phyloP scores from a whole-genome alignment of 805 yeast species.

The Sporopachydermia lactativora region DNA sequence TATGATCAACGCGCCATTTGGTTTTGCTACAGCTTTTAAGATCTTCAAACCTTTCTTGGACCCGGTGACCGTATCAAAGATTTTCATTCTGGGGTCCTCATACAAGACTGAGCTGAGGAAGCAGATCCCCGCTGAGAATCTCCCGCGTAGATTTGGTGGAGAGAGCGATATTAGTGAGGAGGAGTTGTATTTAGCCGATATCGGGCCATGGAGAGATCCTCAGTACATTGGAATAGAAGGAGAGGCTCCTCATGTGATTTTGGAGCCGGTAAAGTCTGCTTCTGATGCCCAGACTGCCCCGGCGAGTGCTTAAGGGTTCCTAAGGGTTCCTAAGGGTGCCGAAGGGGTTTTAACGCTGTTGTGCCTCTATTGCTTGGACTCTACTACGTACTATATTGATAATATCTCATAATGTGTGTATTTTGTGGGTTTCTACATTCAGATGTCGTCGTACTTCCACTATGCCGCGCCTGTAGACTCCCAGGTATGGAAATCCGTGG shows the following conservation, averaged over 20 bases:
- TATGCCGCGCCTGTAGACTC: too few species aligned
- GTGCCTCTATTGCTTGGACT: too few species aligned
- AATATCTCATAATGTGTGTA: too few species aligned
- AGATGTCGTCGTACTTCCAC: too few species aligned
- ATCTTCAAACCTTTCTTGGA: slow-evolving; percentile 89
- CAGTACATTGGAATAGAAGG: slow-evolving; percentile 90
- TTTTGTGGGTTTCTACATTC: too few species aligned
- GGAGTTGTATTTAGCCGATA: slow-evolving; percentile 76
- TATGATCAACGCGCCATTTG: slow-evolving; percentile 93
- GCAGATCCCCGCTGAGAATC: slow-evolving; percentile 87
- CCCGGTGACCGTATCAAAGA: slow-evolving; percentile 94
- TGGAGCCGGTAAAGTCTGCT: not conserved
- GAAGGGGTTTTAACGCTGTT: too few species aligned
- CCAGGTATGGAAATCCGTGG: too few species aligned
- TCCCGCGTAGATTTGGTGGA: slow-evolving; percentile 90
- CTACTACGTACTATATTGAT: too few species aligned
- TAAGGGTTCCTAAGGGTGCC: too few species aligned
- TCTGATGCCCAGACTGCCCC: too few species aligned
- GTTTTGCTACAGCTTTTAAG: slow-evolving; percentile 88
- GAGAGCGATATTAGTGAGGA: slow-evolving; percentile 52
- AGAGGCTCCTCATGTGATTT: slow-evolving; percentile 73
- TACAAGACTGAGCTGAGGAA: slow-evolving; percentile 74
- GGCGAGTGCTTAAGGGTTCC: too few species aligned
- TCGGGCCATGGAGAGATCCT: slow-evolving; percentile 96
- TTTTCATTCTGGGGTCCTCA: slow-evolving; percentile 68